Evolutionary conservation across 1,284 basidiomycete genomes (phyloP), one percentile per base, ranked within the genome.

Genomic region (Lignosus rhinocerotis): DNA sequence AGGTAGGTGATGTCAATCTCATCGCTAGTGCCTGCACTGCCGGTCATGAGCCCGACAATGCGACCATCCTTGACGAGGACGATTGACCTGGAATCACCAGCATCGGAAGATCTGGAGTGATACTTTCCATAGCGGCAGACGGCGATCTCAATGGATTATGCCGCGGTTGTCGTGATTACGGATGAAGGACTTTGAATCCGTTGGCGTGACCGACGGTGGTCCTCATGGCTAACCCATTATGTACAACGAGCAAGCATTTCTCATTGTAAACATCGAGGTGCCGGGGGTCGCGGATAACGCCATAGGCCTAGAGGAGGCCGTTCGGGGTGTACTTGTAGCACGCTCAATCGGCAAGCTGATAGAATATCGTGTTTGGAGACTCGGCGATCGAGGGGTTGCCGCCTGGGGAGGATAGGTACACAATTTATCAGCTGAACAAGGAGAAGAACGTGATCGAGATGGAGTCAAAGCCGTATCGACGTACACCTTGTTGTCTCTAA

Each of bases 201-300:
- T 38, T 38, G 36, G 36, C 6, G 36, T 6, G 36, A 16, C 36
- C 36, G 36, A 38, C n/a, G n/a, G n/a, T n/a, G n/a, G 16, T 10
- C 16, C 2, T 6, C 36, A 6, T 38, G 6, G 2, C 6, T 38
- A 69, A 59, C 7, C 72, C 67, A 56, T 67, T 68, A 60, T 72
- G 73, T 48, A 72, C 54, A 6, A 71, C 69, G 11, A 67, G 38
- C 14, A 72, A 45, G 21, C 56, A 61, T 38, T 59, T 43, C 38
- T 69, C 63, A 17, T 56, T 58, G 46, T 71, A 52, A 31, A 31
- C 56, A 49, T 72, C 65, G 45, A 70, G 57, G 31, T 61, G 56
- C 34, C 46, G 34, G 14, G 72, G 70, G 34, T 64, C 38, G 48
- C 32, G 36, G n/a, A 70, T 43, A 47, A 67, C 1, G 55, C 43